Evolutionary conservation across 1,284 basidiomycete genomes (phyloP), one percentile per base, ranked within the genome.

Genomic region (Sporisorium exsertum): DNA sequence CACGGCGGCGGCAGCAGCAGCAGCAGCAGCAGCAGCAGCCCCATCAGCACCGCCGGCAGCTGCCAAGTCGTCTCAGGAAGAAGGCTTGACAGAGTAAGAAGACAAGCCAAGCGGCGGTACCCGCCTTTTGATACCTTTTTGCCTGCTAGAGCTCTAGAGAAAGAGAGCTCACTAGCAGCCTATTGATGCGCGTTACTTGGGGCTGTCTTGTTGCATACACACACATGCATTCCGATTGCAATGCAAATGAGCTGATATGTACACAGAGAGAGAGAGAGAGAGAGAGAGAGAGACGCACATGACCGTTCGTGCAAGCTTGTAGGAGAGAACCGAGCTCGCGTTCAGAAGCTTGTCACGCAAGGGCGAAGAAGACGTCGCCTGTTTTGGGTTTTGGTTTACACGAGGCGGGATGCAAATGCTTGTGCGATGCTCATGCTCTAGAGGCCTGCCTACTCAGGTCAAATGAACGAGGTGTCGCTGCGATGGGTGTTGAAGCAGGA

Each of bases 41-140:
- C 15, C 53, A 2, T 26, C 54, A 10, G 5, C 47, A 26, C 22
- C 52, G n/a, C 47, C 47, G 47, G 27, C 47, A 9, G 49, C 49
- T 50, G 35, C 46, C 56, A 55, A 49, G 27, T 33, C 60, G 45
- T 49, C 52, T 24, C 35, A 40, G 20, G 70, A 63, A 8, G 52
- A 66, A 9, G 58, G 53, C 22, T 16, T 33, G 59, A 32, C 59
- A 32, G 56, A 64, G 33, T 63, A 56, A 50, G 50, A 22, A 13
- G 20, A 16, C 15, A 35, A 16, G 49, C 27, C 24, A 27, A 16
- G 46, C 46, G 24, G 10, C 1, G 13, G 7, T 18, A 3, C 2
- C 4, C 15, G 3, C 24, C 18, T 49, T 50, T 50, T 32, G 27
- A 33, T 50, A 50, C 49, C n/a, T 49, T 49, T 50, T 49, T 18